Conservation (phyloP, 176 grass and related monocot species). For the Canna indica region DNA sequence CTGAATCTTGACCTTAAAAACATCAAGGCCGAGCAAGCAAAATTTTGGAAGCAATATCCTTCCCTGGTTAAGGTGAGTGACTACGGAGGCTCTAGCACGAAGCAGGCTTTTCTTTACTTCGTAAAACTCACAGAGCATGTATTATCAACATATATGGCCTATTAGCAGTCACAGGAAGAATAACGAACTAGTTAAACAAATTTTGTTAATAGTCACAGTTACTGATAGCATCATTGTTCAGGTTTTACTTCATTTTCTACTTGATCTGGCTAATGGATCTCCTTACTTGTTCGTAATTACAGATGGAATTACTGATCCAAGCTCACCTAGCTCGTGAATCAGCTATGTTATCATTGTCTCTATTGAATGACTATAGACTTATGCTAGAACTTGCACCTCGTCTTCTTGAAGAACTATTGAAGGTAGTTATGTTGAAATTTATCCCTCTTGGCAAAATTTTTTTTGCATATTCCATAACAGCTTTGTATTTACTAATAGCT, state of each 20-base stretch:
- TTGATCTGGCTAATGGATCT: constrained; percentile 7
- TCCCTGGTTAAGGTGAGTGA: constrained; percentile 63
- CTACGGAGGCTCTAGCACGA: neutral
- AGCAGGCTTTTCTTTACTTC: neutral
- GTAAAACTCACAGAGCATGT: neutral
- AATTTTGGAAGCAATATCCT: constrained; percentile 97
- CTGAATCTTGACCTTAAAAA: constrained; percentile 97
- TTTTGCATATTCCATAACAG: neutral
- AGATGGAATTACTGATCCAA: constrained; percentile 97
- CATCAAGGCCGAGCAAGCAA: constrained; percentile 87
- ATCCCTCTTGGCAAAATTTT: neutral
- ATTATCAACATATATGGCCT: too few species aligned
- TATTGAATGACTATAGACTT: constrained; percentile 74
- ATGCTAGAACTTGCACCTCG: constrained; percentile 99
- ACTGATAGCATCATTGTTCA: neutral
- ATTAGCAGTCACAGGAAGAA: too few species aligned
- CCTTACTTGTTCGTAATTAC: constrained; percentile 11
- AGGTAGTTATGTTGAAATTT: constrained; percentile 26
- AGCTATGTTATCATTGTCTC: constrained; percentile 40
- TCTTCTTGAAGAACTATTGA: constrained; percentile 89
- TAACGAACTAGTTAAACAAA: neutral
- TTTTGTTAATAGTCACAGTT: neutral
- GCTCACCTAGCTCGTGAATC: constrained; percentile 81
- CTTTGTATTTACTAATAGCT: neutral
- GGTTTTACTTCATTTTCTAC: neutral